phyloP scores from a whole-genome alignment of 2,329 filamentous ascomycete genomes.

The Elsinoe necatrix region DNA sequence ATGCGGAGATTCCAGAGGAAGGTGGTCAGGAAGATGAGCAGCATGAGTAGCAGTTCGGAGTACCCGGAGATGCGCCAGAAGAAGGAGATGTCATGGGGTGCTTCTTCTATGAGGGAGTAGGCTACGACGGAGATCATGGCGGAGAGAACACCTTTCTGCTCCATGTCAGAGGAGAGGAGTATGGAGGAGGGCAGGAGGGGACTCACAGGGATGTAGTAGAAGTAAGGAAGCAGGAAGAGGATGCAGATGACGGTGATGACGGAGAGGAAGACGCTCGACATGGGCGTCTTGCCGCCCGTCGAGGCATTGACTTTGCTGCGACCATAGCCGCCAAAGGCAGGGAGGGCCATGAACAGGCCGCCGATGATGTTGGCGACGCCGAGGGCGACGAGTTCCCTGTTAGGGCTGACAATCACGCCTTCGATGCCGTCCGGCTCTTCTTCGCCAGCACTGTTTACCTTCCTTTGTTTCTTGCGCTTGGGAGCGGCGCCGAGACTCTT shows the following conservation, averaged over 20 bases:
- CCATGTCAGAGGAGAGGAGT: not conserved
- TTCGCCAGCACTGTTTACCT: constrained; percentile 29
- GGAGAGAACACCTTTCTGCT: constrained; percentile 81
- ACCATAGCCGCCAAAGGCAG: constrained; percentile 92
- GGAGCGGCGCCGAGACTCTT: constrained; percentile 67
- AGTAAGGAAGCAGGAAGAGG: constrained; percentile 75
- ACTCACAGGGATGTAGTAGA: constrained; percentile 90
- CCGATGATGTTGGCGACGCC: constrained; percentile 87
- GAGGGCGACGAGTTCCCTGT: constrained; percentile 85
- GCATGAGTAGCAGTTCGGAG: constrained; percentile 79
- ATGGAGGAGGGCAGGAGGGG: not conserved
- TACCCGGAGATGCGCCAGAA: constrained; percentile 80
- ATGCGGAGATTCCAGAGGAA: constrained; percentile 92
- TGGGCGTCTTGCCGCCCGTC: constrained; percentile 84
- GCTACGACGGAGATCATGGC: constrained; percentile 94
- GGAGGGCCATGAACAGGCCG: constrained; percentile 83
- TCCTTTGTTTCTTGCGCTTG: constrained; percentile 42
- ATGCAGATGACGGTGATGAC: constrained; percentile 74
- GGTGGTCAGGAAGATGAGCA: constrained; percentile 80
- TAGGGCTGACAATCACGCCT: constrained; percentile 76
- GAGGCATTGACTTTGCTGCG: constrained; percentile 90
- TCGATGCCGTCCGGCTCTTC: constrained; percentile 50
- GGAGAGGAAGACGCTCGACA: constrained; percentile 84
- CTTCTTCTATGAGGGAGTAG: constrained; percentile 89
- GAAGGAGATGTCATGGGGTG: constrained; percentile 83